phyloP scores from a whole-genome alignment of 2,329 filamentous ascomycete species.

The Gaeumannomyces tritici region DNA sequence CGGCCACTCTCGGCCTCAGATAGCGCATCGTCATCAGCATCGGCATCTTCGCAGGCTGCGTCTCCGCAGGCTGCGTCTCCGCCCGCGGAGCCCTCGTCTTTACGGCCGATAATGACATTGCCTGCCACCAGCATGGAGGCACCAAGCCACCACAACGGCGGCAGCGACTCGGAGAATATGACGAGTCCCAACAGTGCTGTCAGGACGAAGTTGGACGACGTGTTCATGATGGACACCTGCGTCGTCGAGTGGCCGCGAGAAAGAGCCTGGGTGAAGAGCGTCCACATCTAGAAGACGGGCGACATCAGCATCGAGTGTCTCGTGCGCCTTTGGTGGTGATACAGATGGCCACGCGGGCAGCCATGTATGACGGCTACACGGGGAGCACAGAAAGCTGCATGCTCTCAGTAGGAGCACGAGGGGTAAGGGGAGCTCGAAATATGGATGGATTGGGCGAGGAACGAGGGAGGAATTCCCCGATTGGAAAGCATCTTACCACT shows the following conservation, averaged over 20 bases:
- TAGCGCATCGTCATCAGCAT: slow-evolving; percentile 5
- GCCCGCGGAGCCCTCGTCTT: slow-evolving; percentile 39
- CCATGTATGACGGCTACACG: background rate
- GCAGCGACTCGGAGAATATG: slow-evolving; percentile 63
- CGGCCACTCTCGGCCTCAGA: slow-evolving; percentile 14
- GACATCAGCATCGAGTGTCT: background rate
- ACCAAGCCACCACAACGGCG: slow-evolving; percentile 68
- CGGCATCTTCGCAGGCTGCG: slow-evolving; percentile 8
- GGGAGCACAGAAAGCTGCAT: background rate
- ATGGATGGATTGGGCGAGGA: background rate
- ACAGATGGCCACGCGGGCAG: background rate
- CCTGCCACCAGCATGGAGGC: slow-evolving; percentile 63
- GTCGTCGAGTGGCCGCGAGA: slow-evolving; percentile 65
- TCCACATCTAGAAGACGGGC: slow-evolving; percentile 56
- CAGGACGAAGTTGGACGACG: slow-evolving; percentile 70
- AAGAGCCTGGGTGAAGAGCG: slow-evolving; percentile 71
- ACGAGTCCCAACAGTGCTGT: slow-evolving; percentile 62
- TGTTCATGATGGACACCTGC: slow-evolving; percentile 74
- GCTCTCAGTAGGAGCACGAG: background rate
- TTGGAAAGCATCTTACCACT: slow-evolving; percentile 34
- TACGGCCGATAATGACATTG: slow-evolving; percentile 67
- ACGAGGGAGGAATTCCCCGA: background rate
- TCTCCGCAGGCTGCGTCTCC: slow-evolving; percentile 7
- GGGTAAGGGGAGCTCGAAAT: background rate
- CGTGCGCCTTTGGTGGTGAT: background rate